Evolutionary conservation across 2,329 filamentous ascomycete genomes (phyloP).

Genomic region (Ampelomyces quisqualis): DNA sequence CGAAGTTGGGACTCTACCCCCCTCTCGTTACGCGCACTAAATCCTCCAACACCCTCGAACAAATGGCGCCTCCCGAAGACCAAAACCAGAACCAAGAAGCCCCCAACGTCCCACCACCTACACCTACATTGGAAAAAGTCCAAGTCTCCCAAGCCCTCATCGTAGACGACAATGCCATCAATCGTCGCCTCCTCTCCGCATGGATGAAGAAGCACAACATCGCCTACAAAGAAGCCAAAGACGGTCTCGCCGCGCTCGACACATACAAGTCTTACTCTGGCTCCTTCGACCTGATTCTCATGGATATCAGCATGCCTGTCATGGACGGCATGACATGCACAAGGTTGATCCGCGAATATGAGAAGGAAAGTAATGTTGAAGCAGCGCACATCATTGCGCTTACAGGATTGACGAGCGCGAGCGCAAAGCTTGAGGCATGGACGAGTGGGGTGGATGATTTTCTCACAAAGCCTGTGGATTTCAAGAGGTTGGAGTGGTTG

Average conservation of each 20-base stretch:
- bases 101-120: slow-evolving; percentile 24
- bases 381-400: slow-evolving; percentile 16
- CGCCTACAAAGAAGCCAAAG: slow-evolving; percentile 23
- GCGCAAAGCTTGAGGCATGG: slow-evolving; percentile 21
- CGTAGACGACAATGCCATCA: slow-evolving; percentile 42
- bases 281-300: slow-evolving; percentile 25
- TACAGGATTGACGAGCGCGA: slow-evolving; percentile 25
- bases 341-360: slow-evolving; percentile 26
- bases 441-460: slow-evolving; percentile 25
- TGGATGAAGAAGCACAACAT: slow-evolving; percentile 27
- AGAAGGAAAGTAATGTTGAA: slow-evolving; percentile 8
- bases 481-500: slow-evolving; percentile 18
- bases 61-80: not conserved
- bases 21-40: slow-evolving; percentile 1
- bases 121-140: slow-evolving; percentile 15
- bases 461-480: slow-evolving; percentile 28
- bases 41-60: not conserved
- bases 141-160: slow-evolving; percentile 24
- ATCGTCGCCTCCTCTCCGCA: slow-evolving; percentile 29
- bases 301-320: slow-evolving; percentile 39
- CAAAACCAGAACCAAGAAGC: not conserved
- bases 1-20: not conserved
- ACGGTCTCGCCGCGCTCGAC: slow-evolving; percentile 28
- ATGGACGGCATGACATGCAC: slow-evolving; percentile 36
- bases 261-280: slow-evolving; percentile 15